Evolutionary conservation across 129 eudicot genomes (phyloP).

Genomic region (Gnaphalium uliginosum): DNA sequence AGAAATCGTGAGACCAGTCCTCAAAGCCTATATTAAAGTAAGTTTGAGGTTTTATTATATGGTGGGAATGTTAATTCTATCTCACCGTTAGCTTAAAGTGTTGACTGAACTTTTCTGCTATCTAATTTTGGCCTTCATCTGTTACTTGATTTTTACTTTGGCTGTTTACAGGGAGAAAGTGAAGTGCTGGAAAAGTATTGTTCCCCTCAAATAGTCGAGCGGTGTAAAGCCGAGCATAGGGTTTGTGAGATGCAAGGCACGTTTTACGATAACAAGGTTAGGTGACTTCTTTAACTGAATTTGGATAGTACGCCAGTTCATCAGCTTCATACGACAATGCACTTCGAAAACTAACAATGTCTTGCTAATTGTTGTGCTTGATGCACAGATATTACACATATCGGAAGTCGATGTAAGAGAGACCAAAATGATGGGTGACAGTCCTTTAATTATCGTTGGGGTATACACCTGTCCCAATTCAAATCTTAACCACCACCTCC

Average conservation of each 20-base stretch:
- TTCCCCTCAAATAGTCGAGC: slow-evolving; percentile 69
- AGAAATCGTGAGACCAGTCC: slow-evolving; percentile 83
- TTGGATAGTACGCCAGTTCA: not conserved
- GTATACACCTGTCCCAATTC: slow-evolving; percentile 36
- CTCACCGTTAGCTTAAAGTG: not conserved
- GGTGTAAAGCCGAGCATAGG: slow-evolving; percentile 79
- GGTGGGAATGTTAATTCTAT: not conserved
- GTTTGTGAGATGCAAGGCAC: slow-evolving; percentile 68
- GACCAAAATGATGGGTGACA: slow-evolving; percentile 94
- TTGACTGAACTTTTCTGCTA: not conserved
- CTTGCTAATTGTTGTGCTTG: slow-evolving; percentile 20
- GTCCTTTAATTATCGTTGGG: slow-evolving; percentile 78
- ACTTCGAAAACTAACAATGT: not conserved
- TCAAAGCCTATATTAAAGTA: slow-evolving; percentile 78
- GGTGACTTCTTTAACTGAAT: not conserved
- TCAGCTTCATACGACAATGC: not conserved
- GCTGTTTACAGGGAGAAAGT: slow-evolving; percentile 64
- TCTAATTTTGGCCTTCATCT: not conserved
- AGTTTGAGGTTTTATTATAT: slow-evolving; percentile 30
- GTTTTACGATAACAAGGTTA: slow-evolving; percentile 86
- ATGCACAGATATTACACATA: slow-evolving; percentile 90
- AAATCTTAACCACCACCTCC: not conserved
- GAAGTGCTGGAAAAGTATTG: slow-evolving; percentile 69
- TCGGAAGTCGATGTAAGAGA: slow-evolving; percentile 91
- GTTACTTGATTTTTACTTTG: slow-evolving; percentile 11